Base-by-base conservation (phyloP, 495 filamentous ascomycete genomes). In the Annulohypoxylon stygium region DNA sequence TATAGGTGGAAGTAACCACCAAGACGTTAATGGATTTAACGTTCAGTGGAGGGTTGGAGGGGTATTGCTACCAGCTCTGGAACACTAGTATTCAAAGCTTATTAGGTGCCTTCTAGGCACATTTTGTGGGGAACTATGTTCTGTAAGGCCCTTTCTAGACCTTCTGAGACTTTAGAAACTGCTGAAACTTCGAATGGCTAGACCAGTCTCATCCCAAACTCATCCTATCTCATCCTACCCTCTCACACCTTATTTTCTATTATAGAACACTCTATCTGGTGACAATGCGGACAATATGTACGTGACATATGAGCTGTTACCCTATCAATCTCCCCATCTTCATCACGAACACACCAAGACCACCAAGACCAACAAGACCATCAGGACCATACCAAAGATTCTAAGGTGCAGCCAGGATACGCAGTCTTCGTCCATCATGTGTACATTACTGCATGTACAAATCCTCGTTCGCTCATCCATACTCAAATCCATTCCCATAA, bases 121-220 rank as follows among this genome's bases (percentile, higher is more conserved):
- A 41, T 39, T 51, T 36, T 4, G 25, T 51, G 41, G 60, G 65
- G 55, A 37, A 54, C 16, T 65, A 59, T 26, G 54, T 18, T 65
- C 62, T 66, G 39, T 53, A 55, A 66, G 61, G 55, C 61, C 55
- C 55, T 61, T 66, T 71, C 69, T 54, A 71, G 69, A 71, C 54
- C 57, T 30, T 25, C 16, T 25, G 14, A 59, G 43, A 71, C 54
- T 48, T n/a, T 16, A n/a, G 12, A 53, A 36, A 65, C 43, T 23
- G 33, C 11, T 45, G 43, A 18, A 50, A 25, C 54, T 48, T 48
- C 23, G 9, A 51, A 33, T 55, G 54, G 26, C 59, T 60, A 70
- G 61, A 41, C 61, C 37, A 48, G 43, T 37, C 9, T 30, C 10
- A 36, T 57, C 0, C 48, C 53, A 10, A 7, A 4, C 36, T 39